A percentile compares a stretch with the other conserved stretches of the same genome.
Conservation (phyloP, 805 yeast species). For the Starmerella apis region DNA sequence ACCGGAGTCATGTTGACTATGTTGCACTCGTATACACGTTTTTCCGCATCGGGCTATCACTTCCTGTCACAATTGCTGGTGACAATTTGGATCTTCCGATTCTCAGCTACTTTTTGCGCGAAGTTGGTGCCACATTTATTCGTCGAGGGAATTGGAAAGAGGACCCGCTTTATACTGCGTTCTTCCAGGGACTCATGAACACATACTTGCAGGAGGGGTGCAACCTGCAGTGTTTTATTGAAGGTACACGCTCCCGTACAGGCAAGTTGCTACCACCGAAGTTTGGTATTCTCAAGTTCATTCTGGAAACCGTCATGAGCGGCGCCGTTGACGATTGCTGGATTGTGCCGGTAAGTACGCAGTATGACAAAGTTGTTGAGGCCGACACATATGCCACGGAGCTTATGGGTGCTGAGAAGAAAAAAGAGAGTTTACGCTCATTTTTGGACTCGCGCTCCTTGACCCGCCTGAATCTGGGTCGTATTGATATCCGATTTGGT, state of each 20-base stretch:
- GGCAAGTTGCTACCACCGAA: conserved; percentile 56
- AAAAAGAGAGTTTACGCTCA: conserved; percentile 40
- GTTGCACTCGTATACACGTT: conserved; percentile 46
- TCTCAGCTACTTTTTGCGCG: conserved; percentile 42
- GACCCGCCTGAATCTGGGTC: conserved; percentile 32
- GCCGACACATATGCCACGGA: conserved; percentile 45
- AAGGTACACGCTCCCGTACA: conserved; percentile 56
- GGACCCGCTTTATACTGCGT: conserved; percentile 38
- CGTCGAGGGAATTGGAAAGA: conserved; percentile 38
- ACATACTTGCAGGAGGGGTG: conserved; percentile 40
- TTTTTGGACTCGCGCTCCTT: conserved; percentile 32
- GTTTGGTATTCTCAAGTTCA: conserved; percentile 48
- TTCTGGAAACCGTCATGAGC: conserved; percentile 39
- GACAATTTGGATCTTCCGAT: conserved; percentile 52
- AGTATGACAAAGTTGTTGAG: conserved; percentile 52
- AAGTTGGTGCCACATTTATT: conserved; percentile 49
- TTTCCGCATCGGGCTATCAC: conserved; percentile 43
- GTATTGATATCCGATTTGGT: conserved; percentile 35
- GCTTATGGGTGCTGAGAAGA: conserved; percentile 47
- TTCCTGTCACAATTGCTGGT: conserved; percentile 55
- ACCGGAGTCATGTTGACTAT: conserved; percentile 53
- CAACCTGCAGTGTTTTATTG: conserved; percentile 50
- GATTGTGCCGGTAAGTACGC: conserved; percentile 48
- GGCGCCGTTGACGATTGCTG: conserved; percentile 36
- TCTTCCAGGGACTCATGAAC: conserved; percentile 39